A percentile compares a stretch with the other conserved stretches of the same genome.
Conservation (phyloP, 2,329 filamentous ascomycete genomes). For the Lojkania enalia region DNA sequence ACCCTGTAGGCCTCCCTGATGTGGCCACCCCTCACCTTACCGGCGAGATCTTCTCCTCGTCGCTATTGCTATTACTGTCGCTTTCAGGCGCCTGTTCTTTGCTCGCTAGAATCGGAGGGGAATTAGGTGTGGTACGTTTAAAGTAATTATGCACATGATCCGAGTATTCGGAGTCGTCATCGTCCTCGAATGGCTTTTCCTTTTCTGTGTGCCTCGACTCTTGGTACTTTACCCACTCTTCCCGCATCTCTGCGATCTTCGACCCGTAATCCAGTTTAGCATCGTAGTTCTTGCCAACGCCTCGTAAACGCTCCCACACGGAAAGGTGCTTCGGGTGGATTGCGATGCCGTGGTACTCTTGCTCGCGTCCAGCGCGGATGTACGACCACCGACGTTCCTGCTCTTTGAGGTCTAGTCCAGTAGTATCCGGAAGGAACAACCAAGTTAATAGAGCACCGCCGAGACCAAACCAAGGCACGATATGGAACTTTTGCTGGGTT, state of each 20-base stretch:
- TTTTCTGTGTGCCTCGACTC: constrained; percentile 56
- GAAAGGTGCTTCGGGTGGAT: constrained; percentile 88
- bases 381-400: constrained; percentile 92
- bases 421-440: constrained; percentile 93
- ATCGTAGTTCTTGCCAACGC: constrained; percentile 80
- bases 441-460: constrained; percentile 80
- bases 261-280: constrained; percentile 79
- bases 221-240: constrained; percentile 60
- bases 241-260: constrained; percentile 81
- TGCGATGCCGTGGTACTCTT: constrained; percentile 91
- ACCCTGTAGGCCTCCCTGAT: neutral
- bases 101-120: constrained; percentile 10
- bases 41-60: constrained; percentile 3
- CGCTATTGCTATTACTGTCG: constrained; percentile 8
- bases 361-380: constrained; percentile 74
- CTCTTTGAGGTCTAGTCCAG: constrained; percentile 93
- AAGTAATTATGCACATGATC: constrained; percentile 42
- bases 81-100: neutral
- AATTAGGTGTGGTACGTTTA: constrained; percentile 17
- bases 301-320: constrained; percentile 80
- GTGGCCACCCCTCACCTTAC: neutral
- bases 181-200: constrained; percentile 50
- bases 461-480: constrained; percentile 95
- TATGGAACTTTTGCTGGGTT: constrained; percentile 80
- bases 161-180: constrained; percentile 30